phyloP scores from a whole-genome alignment of 352 stramenopile genomes.

The Globisporangium sylvaticum region DNA sequence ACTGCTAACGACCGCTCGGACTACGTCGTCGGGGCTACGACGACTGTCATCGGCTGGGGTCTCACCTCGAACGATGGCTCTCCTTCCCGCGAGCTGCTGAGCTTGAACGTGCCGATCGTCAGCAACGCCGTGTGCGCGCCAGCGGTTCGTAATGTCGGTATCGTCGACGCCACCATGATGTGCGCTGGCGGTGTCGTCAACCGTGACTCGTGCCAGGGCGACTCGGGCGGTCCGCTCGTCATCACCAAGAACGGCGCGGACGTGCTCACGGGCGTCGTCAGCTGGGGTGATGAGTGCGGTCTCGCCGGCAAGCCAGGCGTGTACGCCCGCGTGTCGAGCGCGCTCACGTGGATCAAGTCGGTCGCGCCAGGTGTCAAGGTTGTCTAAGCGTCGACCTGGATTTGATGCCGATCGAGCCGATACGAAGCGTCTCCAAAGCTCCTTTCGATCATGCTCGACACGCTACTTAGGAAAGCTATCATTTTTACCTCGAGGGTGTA shows the following conservation, averaged over 20 bases:
- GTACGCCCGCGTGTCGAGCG: constrained; percentile 38
- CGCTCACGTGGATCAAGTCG: not conserved
- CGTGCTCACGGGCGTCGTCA: constrained; percentile 49
- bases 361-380: too few relatives aligned
- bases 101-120: constrained; percentile 41
- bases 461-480: too few relatives aligned
- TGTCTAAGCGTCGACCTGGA: too few relatives aligned
- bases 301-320: constrained; percentile 37
- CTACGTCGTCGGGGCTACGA: not conserved
- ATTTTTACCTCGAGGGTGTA: too few relatives aligned
- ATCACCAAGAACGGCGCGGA: constrained; percentile 23
- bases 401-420: too few relatives aligned
- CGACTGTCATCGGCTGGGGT: constrained; percentile 16
- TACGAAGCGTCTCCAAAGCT: too few relatives aligned
- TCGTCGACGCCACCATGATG: constrained; percentile 35
- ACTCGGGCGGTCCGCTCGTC: constrained; percentile 48
- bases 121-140: constrained; percentile 32
- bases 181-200: constrained; percentile 48
- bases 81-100: constrained; percentile 29
- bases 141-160: constrained; percentile 7
- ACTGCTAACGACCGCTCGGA: constrained; percentile 6
- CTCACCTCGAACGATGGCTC: constrained; percentile 18
- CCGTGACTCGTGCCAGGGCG: constrained; percentile 57
- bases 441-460: too few relatives aligned
- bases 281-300: constrained; percentile 57